These are phyloP conservation scores for Pseudogymnoascus sp. DNA, from an alignment of 2,329 filamentous ascomycete genomes.

Conservation along the genomic window DNA sequence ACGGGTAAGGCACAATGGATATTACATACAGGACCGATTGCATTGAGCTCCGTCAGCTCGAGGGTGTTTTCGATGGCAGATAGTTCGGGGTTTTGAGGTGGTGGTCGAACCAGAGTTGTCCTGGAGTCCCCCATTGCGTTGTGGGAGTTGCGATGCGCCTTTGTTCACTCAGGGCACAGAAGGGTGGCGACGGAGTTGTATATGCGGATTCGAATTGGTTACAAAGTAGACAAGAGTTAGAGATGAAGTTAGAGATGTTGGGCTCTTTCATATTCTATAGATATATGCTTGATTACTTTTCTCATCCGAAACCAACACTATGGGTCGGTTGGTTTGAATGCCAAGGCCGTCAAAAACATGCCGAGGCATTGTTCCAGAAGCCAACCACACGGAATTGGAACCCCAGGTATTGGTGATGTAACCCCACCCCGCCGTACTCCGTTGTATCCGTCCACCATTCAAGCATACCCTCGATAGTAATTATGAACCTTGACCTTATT, in stretches of 20 bases:
- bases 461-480: background rate
- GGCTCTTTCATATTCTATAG: background rate
- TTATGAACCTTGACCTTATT: background rate
- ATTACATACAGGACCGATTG: slow-evolving; percentile 60
- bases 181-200: background rate
- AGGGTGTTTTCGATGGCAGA: slow-evolving; percentile 83
- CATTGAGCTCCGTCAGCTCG: slow-evolving; percentile 70
- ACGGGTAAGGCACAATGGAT: background rate
- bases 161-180: background rate
- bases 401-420: background rate
- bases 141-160: background rate
- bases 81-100: slow-evolving; percentile 61
- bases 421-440: background rate
- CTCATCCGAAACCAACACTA: background rate
- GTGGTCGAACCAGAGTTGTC: slow-evolving; percentile 64
- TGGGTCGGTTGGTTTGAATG: background rate
- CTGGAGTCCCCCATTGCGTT: slow-evolving; percentile 24
- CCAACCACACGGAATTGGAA: background rate
- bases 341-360: background rate
- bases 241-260: background rate
- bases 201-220: background rate
- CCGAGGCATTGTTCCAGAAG: slow-evolving; percentile 3
- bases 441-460: background rate
- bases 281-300: background rate
- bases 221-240: background rate